These are phyloP conservation scores for Hygrophorus russula DNA, from an alignment of 768 basidiomycete species.

Conservation along the genomic window DNA sequence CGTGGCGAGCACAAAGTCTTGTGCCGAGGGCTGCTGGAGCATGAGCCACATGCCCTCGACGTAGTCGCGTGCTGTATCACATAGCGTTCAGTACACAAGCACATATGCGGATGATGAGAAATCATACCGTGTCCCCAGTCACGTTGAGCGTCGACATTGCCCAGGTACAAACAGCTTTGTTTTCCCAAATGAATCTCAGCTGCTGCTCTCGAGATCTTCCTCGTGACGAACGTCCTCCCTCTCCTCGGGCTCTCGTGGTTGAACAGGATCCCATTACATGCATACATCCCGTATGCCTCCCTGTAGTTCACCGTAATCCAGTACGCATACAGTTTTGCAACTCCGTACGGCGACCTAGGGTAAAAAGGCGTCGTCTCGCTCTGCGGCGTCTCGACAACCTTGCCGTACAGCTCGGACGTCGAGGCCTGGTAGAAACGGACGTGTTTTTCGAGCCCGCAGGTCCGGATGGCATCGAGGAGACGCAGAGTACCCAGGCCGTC, in stretches of 20 bases:
- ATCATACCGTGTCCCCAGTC: constrained; percentile 93
- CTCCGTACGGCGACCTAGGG: constrained; percentile 94
- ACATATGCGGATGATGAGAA: background rate
- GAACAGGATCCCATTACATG: constrained; percentile 95
- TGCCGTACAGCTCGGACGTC: constrained; percentile 94
- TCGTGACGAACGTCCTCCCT: constrained; percentile 91
- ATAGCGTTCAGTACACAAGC: background rate
- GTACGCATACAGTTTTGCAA: constrained; percentile 87
- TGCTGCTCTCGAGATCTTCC: constrained; percentile 87
- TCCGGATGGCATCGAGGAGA: constrained; percentile 91
- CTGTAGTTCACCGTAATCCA: constrained; percentile 91
- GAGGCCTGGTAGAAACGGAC: constrained; percentile 96
- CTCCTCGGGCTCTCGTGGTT: constrained; percentile 96
- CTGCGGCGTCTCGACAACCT: constrained; percentile 92
- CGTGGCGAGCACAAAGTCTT: constrained; percentile 92
- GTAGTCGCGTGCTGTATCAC: constrained; percentile 70
- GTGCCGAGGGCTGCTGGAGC: constrained; percentile 73
- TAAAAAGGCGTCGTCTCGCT: constrained; percentile 96
- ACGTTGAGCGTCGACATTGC: constrained; percentile 89
- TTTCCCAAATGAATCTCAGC: constrained; percentile 89
- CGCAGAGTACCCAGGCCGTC: constrained; percentile 93
- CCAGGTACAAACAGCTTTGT: constrained; percentile 84
- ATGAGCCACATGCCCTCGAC: constrained; percentile 98
- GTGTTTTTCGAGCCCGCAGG: constrained; percentile 88
- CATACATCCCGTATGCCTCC: constrained; percentile 94